Conservation (phyloP, 1,284 basidiomycete genomes). For the Chalciporus sp. region DNA sequence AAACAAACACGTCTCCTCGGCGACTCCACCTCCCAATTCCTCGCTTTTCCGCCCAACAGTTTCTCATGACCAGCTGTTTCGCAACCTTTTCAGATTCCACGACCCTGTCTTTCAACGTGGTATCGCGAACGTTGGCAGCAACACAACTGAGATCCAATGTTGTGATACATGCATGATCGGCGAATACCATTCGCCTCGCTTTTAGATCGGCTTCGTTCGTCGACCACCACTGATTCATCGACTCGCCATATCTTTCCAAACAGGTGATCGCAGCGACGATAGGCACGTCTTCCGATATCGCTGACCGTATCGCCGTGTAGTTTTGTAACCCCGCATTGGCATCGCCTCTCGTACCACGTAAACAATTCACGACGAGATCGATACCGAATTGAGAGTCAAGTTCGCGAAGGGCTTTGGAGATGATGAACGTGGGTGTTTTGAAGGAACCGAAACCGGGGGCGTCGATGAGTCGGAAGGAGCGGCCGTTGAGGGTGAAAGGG, state of each 20-base stretch:
- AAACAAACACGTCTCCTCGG: slow-evolving; percentile 29
- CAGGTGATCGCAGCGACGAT: slow-evolving; percentile 33
- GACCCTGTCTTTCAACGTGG: slow-evolving; percentile 26
- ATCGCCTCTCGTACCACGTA: slow-evolving; percentile 31
- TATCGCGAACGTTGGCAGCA: slow-evolving; percentile 11
- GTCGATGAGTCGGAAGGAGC: slow-evolving; percentile 33
- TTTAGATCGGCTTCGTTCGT: slow-evolving; percentile 32
- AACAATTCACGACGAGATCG: slow-evolving; percentile 31
- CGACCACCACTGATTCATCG: slow-evolving; percentile 36
- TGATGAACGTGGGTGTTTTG: slow-evolving; percentile 28
- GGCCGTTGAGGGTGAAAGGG: slow-evolving; percentile 28
- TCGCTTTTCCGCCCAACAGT: slow-evolving; percentile 33
- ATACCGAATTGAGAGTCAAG: slow-evolving; percentile 30
- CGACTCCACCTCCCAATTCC: slow-evolving; percentile 23
- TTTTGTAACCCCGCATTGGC: slow-evolving; percentile 34
- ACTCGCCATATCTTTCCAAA: slow-evolving; percentile 30
- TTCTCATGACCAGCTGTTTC: slow-evolving; percentile 29
- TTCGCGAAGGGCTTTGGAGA: slow-evolving; percentile 31
- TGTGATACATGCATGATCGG: slow-evolving; percentile 33
- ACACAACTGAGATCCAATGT: slow-evolving; percentile 20
- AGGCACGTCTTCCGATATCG: slow-evolving; percentile 35
- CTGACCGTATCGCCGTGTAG: slow-evolving; percentile 30
- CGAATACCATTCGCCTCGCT: slow-evolving; percentile 28
- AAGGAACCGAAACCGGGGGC: slow-evolving; percentile 34
- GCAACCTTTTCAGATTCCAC: slow-evolving; percentile 23